phyloP scores from a whole-genome alignment of 2,329 filamentous ascomycete species.

The Phaeoacremonium minimum region DNA sequence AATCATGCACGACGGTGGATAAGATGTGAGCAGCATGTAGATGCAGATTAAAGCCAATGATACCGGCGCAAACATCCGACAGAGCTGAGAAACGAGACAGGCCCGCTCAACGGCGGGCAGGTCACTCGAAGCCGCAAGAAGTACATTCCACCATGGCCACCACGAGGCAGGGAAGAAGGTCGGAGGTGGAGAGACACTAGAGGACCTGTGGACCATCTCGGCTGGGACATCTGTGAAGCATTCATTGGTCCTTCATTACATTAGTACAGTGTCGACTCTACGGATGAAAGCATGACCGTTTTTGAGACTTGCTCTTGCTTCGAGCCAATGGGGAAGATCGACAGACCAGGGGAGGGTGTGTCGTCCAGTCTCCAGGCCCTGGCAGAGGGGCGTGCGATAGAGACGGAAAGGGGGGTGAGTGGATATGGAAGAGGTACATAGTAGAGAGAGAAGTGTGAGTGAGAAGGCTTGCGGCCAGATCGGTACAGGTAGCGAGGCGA shows the following conservation, averaged over 20 bases:
- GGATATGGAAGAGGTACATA: slow-evolving; percentile 12
- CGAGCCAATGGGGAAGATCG: slow-evolving; percentile 31
- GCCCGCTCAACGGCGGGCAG: too few relatives aligned
- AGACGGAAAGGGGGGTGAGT: slow-evolving; percentile 1
- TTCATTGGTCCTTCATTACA: slow-evolving; percentile 39
- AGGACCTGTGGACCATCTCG: slow-evolving; percentile 33
- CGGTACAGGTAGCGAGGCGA: not conserved
- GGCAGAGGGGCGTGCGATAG: not conserved
- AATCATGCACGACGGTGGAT: slow-evolving; percentile 14
- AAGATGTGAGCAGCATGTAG: slow-evolving; percentile 12
- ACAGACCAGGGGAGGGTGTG: slow-evolving; percentile 10
- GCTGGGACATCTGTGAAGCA: slow-evolving; percentile 29
- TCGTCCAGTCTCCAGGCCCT: not conserved
- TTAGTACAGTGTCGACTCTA: slow-evolving; percentile 38
- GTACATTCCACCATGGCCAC: too few relatives aligned
- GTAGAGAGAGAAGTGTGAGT: slow-evolving; percentile 1
- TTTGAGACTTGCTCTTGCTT: slow-evolving; percentile 30
- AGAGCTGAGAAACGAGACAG: too few relatives aligned
- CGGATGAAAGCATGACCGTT: slow-evolving; percentile 50
- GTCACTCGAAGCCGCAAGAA: too few relatives aligned
- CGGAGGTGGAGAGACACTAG: slow-evolving; percentile 22
- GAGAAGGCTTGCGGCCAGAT: slow-evolving; percentile 1
- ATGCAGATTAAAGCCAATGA: slow-evolving; percentile 18
- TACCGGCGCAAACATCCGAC: slow-evolving; percentile 19
- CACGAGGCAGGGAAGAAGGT: slow-evolving; percentile 6